Base-by-base conservation (phyloP, 305 asterid genomes). In the Andrographis paniculata region DNA sequence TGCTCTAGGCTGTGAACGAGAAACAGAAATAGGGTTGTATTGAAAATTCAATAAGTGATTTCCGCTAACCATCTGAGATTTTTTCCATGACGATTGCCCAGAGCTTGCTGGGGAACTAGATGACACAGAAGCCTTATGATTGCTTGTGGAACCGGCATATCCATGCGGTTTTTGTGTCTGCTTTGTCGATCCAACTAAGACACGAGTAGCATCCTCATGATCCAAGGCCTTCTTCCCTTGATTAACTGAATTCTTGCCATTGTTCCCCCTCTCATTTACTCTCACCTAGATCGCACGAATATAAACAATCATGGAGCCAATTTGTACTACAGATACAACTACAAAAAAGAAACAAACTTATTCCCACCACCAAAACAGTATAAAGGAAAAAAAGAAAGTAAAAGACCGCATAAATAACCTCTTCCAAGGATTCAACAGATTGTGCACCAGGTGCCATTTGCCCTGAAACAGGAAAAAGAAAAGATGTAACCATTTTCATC, bases 1-100 rank as follows among this genome's bases (percentile, higher is more conserved):
- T 27, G 68, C 63, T 65, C 80, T 53, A 42, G 80, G 33, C 47
- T 76, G 78, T 48, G 85, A 68, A 45, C 88, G 86, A 50, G 84
- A 72, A 61, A 78, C 60, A 53, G 87, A 64, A 52, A 83, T 63
- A 64, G 95, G 94, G 64, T 80, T 83, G 48, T 80, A 91, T 16
- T 86, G 96, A 65, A 91, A 83, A 67, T 91, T 91, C 55, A 91
- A 76, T 62, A 91, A 70, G 76, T 86, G 96, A 61, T 91, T 91
- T 35, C 85, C 85, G 42, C 81, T 91, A 43, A 80, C 71, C 70
- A 55, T 69, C 70, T 75, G 99, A 5, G 74, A 27, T 56, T 67
- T 86, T 60, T 63, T 80, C 18, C 87, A 79, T 28, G 70, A 47
- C 39, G 78, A 56, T 53, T 65, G 70, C 19, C 73, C 59, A 41